Percentiles rank a stretch among this genome's conserved stretches.
phyloP scores from a whole-genome alignment of 1,139 yeast species.

The Saccharomyces hybrid region DNA sequence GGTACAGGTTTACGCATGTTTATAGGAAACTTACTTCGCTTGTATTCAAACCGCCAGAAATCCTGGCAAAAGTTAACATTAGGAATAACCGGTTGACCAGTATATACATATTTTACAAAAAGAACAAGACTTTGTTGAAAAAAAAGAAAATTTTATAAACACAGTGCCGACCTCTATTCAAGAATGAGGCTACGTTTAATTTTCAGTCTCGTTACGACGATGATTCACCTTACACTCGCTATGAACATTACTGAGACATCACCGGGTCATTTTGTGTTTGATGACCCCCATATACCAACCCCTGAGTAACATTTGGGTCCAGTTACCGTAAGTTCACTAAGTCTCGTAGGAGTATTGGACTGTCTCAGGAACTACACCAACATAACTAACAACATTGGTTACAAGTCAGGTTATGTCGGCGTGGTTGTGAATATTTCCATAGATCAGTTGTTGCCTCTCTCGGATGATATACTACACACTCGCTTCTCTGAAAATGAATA shows the following conservation, averaged over 20 bases:
- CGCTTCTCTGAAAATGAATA: not conserved
- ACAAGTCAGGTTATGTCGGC: not conserved
- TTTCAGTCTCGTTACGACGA: too few species aligned
- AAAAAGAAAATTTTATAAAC: too few species aligned
- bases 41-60: not conserved
- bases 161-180: too few species aligned
- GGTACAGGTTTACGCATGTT: not conserved
- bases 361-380: not conserved
- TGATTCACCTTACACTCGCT: too few species aligned
- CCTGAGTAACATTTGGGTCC: not conserved
- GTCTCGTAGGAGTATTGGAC: not conserved
- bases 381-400: not conserved
- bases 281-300: too few species aligned
- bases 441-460: not conserved
- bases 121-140: not conserved
- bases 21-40: not conserved
- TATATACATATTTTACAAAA: not conserved
- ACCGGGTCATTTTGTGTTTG: too few species aligned
- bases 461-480: not conserved
- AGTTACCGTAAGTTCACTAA: not conserved
- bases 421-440: not conserved
- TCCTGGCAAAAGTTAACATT: not conserved
- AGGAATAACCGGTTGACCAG: too few species aligned
- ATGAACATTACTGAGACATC: too few species aligned
- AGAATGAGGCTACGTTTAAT: too few species aligned